These are phyloP conservation scores for Paecilomyces formosus DNA, from an alignment of 2,329 filamentous ascomycete species.

Conservation along the genomic window DNA sequence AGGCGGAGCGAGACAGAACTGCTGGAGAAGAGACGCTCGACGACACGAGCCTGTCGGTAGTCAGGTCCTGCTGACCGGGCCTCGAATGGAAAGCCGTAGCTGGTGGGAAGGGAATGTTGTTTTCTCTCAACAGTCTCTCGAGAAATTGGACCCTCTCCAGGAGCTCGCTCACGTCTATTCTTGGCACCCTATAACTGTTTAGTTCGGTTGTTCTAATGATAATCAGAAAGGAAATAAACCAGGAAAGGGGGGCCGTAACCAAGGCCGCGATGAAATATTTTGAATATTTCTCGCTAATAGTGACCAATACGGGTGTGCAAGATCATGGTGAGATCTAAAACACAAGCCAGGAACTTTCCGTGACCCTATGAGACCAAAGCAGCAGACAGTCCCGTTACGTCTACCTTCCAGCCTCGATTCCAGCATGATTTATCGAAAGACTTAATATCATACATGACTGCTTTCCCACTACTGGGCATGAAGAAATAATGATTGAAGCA, in stretches of 20 bases:
- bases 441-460: background rate
- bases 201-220: background rate
- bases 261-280: background rate
- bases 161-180: constrained; percentile 7
- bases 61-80: background rate
- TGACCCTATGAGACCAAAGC: background rate
- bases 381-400: background rate
- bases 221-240: no score
- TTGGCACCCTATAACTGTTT: constrained; percentile 3
- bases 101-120: constrained; percentile 7
- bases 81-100: background rate
- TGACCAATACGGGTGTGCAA: background rate
- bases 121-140: constrained; percentile 6
- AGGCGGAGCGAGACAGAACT: background rate
- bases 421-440: background rate
- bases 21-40: background rate
- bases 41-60: background rate
- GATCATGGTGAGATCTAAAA: background rate
- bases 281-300: background rate
- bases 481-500: background rate
- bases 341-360: background rate
- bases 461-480: background rate
- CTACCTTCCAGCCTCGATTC: background rate
- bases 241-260: background rate
- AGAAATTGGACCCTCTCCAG: constrained; percentile 7